These are phyloP conservation scores for Saccharomycopsis synnaedendra DNA, from an alignment of 805 yeast species.

Conservation along the genomic window DNA sequence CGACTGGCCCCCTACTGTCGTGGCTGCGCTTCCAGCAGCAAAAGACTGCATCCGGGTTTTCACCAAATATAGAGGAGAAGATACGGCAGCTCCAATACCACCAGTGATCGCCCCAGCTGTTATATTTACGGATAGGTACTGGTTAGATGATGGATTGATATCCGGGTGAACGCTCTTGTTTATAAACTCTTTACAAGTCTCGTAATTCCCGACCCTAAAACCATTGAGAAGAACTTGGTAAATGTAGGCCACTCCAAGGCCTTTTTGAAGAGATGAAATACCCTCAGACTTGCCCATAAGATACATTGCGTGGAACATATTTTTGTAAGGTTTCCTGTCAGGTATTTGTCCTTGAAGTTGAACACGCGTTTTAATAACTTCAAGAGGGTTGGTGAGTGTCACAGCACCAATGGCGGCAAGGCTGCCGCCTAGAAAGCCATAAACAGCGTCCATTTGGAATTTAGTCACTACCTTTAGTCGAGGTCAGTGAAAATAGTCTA, in stretches of 20 bases:
- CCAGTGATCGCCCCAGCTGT: conserved; percentile 78
- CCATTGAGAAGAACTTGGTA: conserved; percentile 92
- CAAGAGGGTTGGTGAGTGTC: conserved; percentile 92
- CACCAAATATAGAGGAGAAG: conserved; percentile 85
- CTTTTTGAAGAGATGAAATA: conserved; percentile 77
- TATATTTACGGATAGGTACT: conserved; percentile 51
- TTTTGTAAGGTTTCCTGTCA: conserved; percentile 50
- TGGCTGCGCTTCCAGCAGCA: conserved; percentile 33
- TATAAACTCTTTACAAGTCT: conserved; percentile 59
- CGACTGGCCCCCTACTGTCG: conserved; percentile 74
- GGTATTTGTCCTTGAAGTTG: conserved; percentile 90
- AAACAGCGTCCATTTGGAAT: not conserved
- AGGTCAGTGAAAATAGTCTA: too few species aligned
- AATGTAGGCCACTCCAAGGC: conserved; percentile 76
- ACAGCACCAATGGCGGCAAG: conserved; percentile 95
- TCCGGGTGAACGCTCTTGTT: conserved; percentile 46
- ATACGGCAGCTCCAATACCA: conserved; percentile 75
- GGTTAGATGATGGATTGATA: conserved; percentile 35
- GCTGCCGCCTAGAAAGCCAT: not conserved
- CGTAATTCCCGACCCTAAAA: conserved; percentile 88
- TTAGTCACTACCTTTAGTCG: too few species aligned
- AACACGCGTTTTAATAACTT: conserved; percentile 89
- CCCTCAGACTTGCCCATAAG: conserved; percentile 77
- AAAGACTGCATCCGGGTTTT: conserved; percentile 97
- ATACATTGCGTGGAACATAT: conserved; percentile 74